These are phyloP conservation scores for Cladosporium colombiae DNA, from an alignment of 2,329 filamentous ascomycete species.

Conservation along the genomic window DNA sequence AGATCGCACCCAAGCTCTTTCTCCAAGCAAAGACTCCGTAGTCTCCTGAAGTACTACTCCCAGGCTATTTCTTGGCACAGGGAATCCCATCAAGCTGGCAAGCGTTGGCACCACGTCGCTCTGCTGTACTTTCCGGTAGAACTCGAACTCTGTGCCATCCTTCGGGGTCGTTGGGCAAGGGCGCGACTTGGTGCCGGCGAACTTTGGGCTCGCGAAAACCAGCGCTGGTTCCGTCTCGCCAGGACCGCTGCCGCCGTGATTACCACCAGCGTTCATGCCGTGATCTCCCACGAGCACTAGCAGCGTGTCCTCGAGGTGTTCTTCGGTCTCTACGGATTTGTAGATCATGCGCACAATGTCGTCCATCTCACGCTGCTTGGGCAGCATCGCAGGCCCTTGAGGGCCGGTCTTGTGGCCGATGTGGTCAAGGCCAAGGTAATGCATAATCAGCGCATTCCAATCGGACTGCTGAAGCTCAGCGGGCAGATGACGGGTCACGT, in stretches of 20 bases:
- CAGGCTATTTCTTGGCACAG: slow-evolving; percentile 84
- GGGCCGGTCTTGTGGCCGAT: slow-evolving; percentile 97
- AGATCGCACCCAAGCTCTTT: neutral
- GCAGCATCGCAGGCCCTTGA: slow-evolving; percentile 79
- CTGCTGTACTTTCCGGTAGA: slow-evolving; percentile 84
- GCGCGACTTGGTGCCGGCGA: neutral
- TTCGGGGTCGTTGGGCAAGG: slow-evolving; percentile 58
- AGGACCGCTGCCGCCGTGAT: slow-evolving; percentile 89
- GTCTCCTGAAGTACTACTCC: slow-evolving; percentile 47
- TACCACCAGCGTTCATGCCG: slow-evolving; percentile 99
- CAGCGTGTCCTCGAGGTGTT: slow-evolving; percentile 74
- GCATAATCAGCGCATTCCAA: slow-evolving; percentile 91
- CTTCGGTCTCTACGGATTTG: slow-evolving; percentile 67
- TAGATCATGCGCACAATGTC: slow-evolving; percentile 75
- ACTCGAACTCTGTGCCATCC: slow-evolving; percentile 69
- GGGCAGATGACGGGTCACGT: slow-evolving; percentile 88
- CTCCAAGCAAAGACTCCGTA: slow-evolving; percentile 61
- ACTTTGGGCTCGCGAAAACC: slow-evolving; percentile 83
- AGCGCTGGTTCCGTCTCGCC: slow-evolving; percentile 93
- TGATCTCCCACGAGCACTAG: slow-evolving; percentile 91
- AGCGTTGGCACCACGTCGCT: slow-evolving; percentile 91
- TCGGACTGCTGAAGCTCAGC: slow-evolving; percentile 73
- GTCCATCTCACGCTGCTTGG: slow-evolving; percentile 95
- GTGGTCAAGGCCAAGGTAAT: slow-evolving; percentile 94
- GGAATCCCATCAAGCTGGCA: slow-evolving; percentile 82